Percentiles rank a stretch among this genome's conserved stretches.
Conservation (phyloP, 805 yeast species). For the Ogataea salicorniae region DNA sequence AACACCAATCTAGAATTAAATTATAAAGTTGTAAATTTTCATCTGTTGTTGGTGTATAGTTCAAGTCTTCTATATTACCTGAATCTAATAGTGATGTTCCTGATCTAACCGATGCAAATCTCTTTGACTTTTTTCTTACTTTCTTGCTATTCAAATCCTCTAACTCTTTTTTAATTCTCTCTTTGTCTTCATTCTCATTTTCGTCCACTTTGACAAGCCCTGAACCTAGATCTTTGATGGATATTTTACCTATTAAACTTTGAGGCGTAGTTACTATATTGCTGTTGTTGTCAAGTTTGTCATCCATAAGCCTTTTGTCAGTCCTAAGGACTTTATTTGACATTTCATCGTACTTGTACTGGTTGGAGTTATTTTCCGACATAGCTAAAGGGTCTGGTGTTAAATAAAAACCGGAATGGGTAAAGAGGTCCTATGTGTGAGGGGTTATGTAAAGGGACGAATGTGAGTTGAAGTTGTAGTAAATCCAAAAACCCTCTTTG, state of each 20-base stretch:
- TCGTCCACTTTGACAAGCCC: conserved; percentile 11
- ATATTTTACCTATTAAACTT: conserved; percentile 65
- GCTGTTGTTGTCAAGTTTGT: conserved; percentile 35
- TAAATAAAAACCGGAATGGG: no score
- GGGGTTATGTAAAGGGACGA: no score
- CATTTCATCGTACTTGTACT: conserved; percentile 66
- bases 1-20: conserved; percentile 55
- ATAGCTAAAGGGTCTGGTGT: background rate
- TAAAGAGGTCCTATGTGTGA: no score
- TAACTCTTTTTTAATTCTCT: conserved; percentile 8
- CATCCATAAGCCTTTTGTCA: conserved; percentile 48
- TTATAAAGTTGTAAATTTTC: conserved; percentile 50
- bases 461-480: no score
- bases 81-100: conserved; percentile 30
- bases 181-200: conserved; percentile 15
- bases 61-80: conserved; percentile 40
- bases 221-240: conserved; percentile 61
- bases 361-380: conserved; percentile 8
- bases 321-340: conserved; percentile 65
- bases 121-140: conserved; percentile 6
- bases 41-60: conserved; percentile 59
- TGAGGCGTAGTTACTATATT: conserved; percentile 62
- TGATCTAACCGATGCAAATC: conserved; percentile 5
- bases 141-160: conserved; percentile 6
- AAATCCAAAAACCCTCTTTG: no score